These are phyloP conservation scores for Tausonia pullulans DNA, from an alignment of 1,284 basidiomycete species.

Conservation along the genomic window DNA sequence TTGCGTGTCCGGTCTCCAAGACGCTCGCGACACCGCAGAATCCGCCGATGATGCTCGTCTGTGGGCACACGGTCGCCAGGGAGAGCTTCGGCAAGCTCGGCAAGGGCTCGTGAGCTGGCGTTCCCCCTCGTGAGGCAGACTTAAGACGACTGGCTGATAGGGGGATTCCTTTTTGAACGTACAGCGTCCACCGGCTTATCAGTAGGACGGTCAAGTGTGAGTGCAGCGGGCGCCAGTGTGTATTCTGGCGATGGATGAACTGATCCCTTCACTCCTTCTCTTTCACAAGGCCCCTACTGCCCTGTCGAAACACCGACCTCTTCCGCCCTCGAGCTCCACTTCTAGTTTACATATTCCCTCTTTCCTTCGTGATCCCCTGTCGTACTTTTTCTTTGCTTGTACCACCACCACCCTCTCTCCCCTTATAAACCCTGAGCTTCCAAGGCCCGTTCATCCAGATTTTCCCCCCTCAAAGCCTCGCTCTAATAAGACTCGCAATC, in stretches of 20 bases:
- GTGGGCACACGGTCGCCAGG: slow-evolving; percentile 86
- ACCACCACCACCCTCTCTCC: background rate
- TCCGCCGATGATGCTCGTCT: slow-evolving; percentile 94
- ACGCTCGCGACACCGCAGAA: slow-evolving; percentile 88
- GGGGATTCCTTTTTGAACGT: no score
- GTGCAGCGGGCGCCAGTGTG: no score
- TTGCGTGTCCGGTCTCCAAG: slow-evolving; percentile 95
- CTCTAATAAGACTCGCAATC: background rate
- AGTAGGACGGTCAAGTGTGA: no score
- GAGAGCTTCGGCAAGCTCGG: slow-evolving; percentile 76
- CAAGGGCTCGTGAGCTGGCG: slow-evolving; percentile 42
- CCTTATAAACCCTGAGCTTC: background rate
- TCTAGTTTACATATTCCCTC: background rate
- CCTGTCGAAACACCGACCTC: no score
- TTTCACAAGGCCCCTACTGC: no score
- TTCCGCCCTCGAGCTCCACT: no score
- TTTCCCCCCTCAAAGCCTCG: background rate
- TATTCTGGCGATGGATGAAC: no score
- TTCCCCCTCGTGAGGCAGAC: no score
- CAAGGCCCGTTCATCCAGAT: background rate
- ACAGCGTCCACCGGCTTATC: no score
- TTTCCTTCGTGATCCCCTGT: background rate
- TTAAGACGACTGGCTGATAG: no score
- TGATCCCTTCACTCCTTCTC: no score
- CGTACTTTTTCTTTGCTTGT: background rate